Percentiles rank a stretch among this genome's conserved stretches.
phyloP scores from a whole-genome alignment of 352 stramenopile genomes.

The Globisporangium heterothallicum region DNA sequence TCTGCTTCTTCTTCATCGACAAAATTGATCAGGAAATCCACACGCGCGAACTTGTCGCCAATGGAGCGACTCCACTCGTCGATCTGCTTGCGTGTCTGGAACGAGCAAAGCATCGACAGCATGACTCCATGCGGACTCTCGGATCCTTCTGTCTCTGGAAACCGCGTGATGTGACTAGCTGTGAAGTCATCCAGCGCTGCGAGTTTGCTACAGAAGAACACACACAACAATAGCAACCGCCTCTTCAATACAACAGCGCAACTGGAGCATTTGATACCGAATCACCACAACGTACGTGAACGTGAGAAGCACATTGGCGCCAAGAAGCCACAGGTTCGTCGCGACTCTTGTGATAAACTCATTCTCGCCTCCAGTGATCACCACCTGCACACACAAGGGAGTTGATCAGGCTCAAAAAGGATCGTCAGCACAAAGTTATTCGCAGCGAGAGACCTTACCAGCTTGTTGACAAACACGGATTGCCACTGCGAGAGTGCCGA shows the following conservation, averaged over 20 bases:
- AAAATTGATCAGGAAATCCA: constrained; percentile 72
- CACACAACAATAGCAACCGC: not conserved
- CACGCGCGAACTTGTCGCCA: constrained; percentile 46
- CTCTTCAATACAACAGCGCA: not conserved
- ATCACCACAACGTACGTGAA: constrained; percentile 38
- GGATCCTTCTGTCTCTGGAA: constrained; percentile 26
- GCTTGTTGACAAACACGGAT: constrained; percentile 42
- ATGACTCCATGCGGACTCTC: constrained; percentile 45
- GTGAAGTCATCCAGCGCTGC: constrained; percentile 46
- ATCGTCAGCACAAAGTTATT: not conserved
- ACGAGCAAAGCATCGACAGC: constrained; percentile 42
- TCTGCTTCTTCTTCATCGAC: constrained; percentile 23
- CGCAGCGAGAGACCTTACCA: constrained; percentile 24
- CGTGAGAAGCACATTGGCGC: constrained; percentile 56
- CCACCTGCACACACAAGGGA: constrained; percentile 26
- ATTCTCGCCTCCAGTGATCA: constrained; percentile 56
- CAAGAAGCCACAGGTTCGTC: constrained; percentile 60
- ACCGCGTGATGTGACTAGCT: constrained; percentile 44
- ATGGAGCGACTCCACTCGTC: constrained; percentile 55
- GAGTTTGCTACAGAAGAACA: constrained; percentile 21
- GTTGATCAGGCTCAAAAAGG: constrained; percentile 6
- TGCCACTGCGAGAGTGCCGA: constrained; percentile 22
- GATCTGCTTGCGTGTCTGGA: constrained; percentile 42
- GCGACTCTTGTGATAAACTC: constrained; percentile 37
- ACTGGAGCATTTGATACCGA: not conserved